Evolutionary conservation across 257 asterid genomes (phyloP).

Genomic region (Phtheirospermum japonicum): DNA sequence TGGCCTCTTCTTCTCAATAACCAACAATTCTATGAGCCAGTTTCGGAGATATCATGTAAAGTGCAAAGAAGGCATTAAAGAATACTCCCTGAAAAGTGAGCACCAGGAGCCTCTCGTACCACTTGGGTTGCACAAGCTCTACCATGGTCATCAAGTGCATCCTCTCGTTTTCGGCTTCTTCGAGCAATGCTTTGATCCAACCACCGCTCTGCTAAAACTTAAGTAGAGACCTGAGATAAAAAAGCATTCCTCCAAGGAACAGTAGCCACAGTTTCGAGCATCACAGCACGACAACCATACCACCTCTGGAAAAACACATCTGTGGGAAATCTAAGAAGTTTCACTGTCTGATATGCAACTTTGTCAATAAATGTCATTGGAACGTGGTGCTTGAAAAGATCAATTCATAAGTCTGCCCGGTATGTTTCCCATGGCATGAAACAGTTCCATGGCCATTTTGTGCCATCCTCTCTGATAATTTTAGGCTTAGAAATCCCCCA

Average conservation of each 20-base stretch:
- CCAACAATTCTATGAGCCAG: too few relatives aligned
- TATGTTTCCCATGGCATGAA: too few relatives aligned
- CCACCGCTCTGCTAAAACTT: conserved; percentile 91
- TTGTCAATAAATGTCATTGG: conserved; percentile 67
- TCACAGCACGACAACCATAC: too few relatives aligned
- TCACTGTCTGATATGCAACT: conserved; percentile 68
- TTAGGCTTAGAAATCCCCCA: conserved; percentile 75
- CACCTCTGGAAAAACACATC: too few relatives aligned
- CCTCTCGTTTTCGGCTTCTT: conserved; percentile 97
- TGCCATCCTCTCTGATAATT: conserved; percentile 66
- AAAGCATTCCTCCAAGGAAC: conserved; percentile 91
- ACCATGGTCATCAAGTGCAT: conserved; percentile 99
- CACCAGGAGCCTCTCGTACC: too few relatives aligned
- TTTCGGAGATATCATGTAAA: too few relatives aligned
- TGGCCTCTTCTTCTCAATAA: too few relatives aligned
- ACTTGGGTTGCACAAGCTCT: conserved; percentile 86
- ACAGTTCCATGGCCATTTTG: conserved; percentile 97
- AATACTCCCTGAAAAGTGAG: too few relatives aligned
- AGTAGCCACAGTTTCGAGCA: conserved; percentile 91
- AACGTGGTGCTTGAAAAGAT: conserved; percentile 76
- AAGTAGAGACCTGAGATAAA: conserved; percentile 81
- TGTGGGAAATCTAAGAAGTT: too few relatives aligned
- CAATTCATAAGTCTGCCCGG: conserved; percentile 62
- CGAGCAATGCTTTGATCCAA: conserved; percentile 92
- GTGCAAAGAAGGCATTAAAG: too few relatives aligned